phyloP scores from a whole-genome alignment of 164 flowering plant genomes.

The Piper longum region DNA sequence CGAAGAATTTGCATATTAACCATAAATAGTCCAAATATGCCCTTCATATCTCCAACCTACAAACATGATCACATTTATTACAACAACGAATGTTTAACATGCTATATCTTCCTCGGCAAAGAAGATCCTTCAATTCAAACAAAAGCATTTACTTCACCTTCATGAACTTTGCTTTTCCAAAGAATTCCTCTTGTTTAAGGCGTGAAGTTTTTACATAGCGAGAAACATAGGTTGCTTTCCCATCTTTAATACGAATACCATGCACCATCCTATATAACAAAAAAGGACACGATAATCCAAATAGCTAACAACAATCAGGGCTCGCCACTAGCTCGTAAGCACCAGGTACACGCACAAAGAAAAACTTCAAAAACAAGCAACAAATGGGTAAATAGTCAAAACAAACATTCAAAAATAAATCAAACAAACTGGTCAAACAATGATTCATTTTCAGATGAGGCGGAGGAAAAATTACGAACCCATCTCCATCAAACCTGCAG shows the following conservation, averaged over 20 bases:
- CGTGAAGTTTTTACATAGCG: constrained; percentile 81
- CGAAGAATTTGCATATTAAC: constrained; percentile 64
- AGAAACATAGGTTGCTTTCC: constrained; percentile 92
- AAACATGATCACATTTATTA: background rate
- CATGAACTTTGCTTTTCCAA: constrained; percentile 79
- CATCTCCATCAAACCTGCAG: constrained; percentile 99
- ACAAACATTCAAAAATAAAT: background rate
- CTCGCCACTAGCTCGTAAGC: background rate
- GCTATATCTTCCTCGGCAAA: background rate
- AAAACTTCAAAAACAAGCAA: background rate
- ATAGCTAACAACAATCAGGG: background rate
- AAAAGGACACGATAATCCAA: background rate
- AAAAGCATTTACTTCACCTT: constrained; percentile 32
- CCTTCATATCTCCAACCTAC: constrained; percentile 90
- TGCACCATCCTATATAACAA: constrained; percentile 77
- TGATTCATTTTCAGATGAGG: background rate
- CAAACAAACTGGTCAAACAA: background rate
- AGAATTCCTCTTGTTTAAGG: constrained; percentile 80
- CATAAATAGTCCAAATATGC: constrained; percentile 70
- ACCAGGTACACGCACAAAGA: background rate
- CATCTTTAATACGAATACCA: constrained; percentile 89
- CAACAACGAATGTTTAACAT: background rate
- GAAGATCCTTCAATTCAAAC: background rate
- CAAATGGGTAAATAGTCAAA: background rate
- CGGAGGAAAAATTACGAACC: constrained; percentile 33